Conservation (phyloP, 148 eudicot genomes). For the Chenopodium berlandieri region DNA sequence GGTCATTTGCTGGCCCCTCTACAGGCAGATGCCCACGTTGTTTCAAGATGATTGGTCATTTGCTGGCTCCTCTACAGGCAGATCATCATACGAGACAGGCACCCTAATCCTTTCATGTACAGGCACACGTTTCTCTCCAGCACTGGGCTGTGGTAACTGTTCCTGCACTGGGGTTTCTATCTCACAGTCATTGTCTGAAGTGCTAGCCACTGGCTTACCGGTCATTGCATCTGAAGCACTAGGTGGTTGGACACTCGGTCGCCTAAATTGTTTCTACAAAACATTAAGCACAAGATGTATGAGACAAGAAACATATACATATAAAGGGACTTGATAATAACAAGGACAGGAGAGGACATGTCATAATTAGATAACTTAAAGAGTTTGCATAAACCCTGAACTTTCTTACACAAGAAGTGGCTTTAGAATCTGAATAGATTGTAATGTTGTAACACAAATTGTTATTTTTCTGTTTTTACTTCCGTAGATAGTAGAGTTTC, state of each 20-base stretch:
- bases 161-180: slow-evolving; percentile 20
- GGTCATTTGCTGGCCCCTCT: slow-evolving; percentile 31
- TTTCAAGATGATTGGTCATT: slow-evolving; percentile 14
- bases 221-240: slow-evolving; percentile 9
- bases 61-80: slow-evolving; percentile 40
- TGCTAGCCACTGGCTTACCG: slow-evolving; percentile 15
- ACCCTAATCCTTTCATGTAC: slow-evolving; percentile 60
- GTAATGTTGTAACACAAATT: neutral
- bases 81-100: slow-evolving; percentile 74
- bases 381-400: too few relatives aligned
- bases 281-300: neutral
- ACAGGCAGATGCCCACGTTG: slow-evolving; percentile 34
- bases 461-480: neutral
- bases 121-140: slow-evolving; percentile 35
- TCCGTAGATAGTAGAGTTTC: too few relatives aligned
- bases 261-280: slow-evolving; percentile 68
- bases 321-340: neutral
- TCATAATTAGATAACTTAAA: too few relatives aligned
- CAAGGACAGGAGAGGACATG: neutral
- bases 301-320: neutral
- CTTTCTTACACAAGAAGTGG: too few relatives aligned
- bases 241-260: slow-evolving; percentile 24
- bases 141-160: slow-evolving; percentile 22
- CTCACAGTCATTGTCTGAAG: slow-evolving; percentile 30
- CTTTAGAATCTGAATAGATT: too few relatives aligned